A percentile compares a stretch with the other conserved stretches of the same genome.
Evolutionary conservation across 169 alveolate species (phyloP).

Genomic region (Cryptosporidium parvum): DNA sequence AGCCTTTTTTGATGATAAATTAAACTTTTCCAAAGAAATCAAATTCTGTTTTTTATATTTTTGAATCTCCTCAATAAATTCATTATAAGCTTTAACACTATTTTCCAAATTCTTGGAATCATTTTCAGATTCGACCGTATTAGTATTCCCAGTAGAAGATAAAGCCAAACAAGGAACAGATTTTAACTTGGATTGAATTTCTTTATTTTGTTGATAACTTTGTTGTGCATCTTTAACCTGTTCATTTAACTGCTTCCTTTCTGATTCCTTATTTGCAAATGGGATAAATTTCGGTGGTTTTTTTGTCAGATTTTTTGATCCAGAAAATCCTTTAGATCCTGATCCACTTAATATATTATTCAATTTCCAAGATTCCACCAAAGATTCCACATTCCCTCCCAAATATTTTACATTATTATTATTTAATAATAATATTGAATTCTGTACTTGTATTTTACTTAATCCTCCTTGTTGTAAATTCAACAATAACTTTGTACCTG

Average conservation of each 20-base stretch:
- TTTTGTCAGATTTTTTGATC: slow-evolving; percentile 20
- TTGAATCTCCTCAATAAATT: background rate
- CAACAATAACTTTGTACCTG: slow-evolving; percentile 57
- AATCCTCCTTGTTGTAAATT: background rate
- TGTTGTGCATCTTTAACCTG: slow-evolving; percentile 46
- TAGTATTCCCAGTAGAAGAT: background rate
- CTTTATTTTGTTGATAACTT: slow-evolving; percentile 13
- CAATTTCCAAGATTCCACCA: slow-evolving; percentile 62
- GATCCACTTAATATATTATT: slow-evolving; percentile 25
- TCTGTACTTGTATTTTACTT: background rate
- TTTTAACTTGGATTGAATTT: slow-evolving; percentile 7
- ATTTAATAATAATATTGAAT: slow-evolving; percentile 43
- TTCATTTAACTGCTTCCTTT: slow-evolving; percentile 8
- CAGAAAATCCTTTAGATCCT: slow-evolving; percentile 19
- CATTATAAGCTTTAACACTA: slow-evolving; percentile 20
- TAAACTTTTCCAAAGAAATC: slow-evolving; percentile 32
- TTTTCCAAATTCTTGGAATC: background rate
- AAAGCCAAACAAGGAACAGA: background rate
- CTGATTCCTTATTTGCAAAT: slow-evolving; percentile 24
- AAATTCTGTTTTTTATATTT: slow-evolving; percentile 7
- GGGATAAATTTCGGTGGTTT: slow-evolving; percentile 68
- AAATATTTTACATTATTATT: slow-evolving; percentile 13
- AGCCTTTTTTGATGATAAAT: background rate
- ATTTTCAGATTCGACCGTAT: background rate
- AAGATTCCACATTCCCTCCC: slow-evolving; percentile 54